These are phyloP conservation scores for Coniophora puteana DNA, from an alignment of 1,284 basidiomycete genomes.

Conservation along the genomic window DNA sequence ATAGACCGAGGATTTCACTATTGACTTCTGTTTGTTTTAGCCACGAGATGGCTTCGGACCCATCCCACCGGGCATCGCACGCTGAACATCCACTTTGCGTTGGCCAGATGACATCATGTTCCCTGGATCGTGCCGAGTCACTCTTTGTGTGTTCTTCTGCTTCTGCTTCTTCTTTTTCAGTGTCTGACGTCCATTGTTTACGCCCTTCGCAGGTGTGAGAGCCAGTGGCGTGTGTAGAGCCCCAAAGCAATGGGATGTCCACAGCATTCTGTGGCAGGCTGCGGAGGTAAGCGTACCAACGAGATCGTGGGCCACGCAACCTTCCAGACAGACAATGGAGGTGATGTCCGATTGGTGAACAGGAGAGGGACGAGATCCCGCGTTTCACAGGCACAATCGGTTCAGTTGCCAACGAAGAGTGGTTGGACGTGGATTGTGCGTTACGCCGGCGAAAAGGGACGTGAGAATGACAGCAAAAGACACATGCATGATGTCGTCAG, in stretches of 20 bases:
- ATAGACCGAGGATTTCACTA: too few relatives aligned
- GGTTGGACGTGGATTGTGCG: constrained; percentile 2
- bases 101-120: too few relatives aligned
- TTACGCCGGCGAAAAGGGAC: constrained; percentile 1
- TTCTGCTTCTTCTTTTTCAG: too few relatives aligned
- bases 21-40: too few relatives aligned
- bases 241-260: constrained; percentile 68
- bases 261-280: constrained; percentile 52
- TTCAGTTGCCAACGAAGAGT: constrained; percentile 8
- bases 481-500: constrained; percentile 9
- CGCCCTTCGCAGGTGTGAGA: constrained; percentile 14
- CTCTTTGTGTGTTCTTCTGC: too few relatives aligned
- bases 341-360: constrained; percentile 6
- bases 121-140: too few relatives aligned
- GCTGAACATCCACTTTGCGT: neutral
- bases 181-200: too few relatives aligned
- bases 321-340: constrained; percentile 24
- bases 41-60: too few relatives aligned
- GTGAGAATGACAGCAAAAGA: constrained; percentile 12
- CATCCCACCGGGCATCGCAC: too few relatives aligned
- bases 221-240: constrained; percentile 19
- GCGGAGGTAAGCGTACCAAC: constrained; percentile 67
- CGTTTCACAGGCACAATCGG: constrained; percentile 16
- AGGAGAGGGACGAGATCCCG: constrained; percentile 16
- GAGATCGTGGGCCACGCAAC: constrained; percentile 40